Percentiles rank a stretch among this genome's conserved stretches.
Conservation (phyloP, 2,329 filamentous ascomycete genomes). For the Lachnellula occidentalis region DNA sequence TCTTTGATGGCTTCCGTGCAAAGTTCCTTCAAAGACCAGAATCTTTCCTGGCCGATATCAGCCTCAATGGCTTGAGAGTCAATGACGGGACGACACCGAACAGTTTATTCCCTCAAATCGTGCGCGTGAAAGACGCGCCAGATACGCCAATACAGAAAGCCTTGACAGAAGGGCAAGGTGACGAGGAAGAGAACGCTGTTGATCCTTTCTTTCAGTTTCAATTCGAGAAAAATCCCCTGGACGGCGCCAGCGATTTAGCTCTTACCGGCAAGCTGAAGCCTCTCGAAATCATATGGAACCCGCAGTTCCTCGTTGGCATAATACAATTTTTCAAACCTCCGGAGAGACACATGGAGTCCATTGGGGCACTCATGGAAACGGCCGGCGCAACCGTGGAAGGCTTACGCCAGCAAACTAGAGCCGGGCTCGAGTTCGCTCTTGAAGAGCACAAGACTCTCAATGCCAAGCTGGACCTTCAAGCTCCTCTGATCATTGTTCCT, state of each 20-base stretch:
- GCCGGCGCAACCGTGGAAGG: slow-evolving; percentile 95
- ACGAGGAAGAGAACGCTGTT: slow-evolving; percentile 38
- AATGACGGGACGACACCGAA: slow-evolving; percentile 94
- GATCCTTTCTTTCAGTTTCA: slow-evolving; percentile 90
- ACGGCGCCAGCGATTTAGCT: slow-evolving; percentile 85
- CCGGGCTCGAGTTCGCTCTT: slow-evolving; percentile 90
- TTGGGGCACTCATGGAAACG: slow-evolving; percentile 89
- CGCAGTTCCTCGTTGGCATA: slow-evolving; percentile 83
- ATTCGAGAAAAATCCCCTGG: slow-evolving; percentile 91
- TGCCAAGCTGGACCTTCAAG: slow-evolving; percentile 89
- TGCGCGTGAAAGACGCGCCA: slow-evolving; percentile 86
- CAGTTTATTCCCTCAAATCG: slow-evolving; percentile 89
- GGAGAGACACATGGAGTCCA: slow-evolving; percentile 97
- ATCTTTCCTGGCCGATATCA: slow-evolving; percentile 81
- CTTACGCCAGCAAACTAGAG: slow-evolving; percentile 88
- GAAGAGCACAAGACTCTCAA: slow-evolving; percentile 98
- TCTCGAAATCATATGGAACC: slow-evolving; percentile 96
- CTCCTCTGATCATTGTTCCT: slow-evolving; percentile 91
- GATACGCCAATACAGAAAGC: slow-evolving; percentile 37
- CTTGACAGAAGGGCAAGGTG: slow-evolving; percentile 33
- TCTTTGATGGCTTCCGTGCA: slow-evolving; percentile 92
- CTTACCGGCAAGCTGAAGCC: slow-evolving; percentile 89
- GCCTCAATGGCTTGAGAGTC: slow-evolving; percentile 85
- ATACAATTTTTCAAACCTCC: slow-evolving; percentile 95
- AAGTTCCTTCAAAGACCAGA: slow-evolving; percentile 87